Evolutionary conservation across 2,329 filamentous ascomycete genomes (phyloP).

Genomic region (Trichoderma sp.): DNA sequence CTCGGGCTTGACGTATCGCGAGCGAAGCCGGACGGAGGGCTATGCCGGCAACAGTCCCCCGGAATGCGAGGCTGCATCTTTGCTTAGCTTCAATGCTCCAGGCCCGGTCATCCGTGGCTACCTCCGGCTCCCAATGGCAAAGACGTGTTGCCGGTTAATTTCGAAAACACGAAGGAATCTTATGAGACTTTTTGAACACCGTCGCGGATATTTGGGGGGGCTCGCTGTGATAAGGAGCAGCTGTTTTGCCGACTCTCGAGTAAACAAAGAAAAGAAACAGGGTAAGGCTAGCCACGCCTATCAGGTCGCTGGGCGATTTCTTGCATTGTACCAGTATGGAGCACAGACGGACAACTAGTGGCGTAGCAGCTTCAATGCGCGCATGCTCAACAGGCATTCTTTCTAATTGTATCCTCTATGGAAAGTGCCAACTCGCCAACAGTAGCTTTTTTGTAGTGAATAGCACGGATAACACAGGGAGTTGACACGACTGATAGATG

Average conservation of each 20-base stretch:
- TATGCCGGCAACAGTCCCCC: constrained; percentile 17
- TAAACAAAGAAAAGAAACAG: neutral
- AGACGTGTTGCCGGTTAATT: neutral
- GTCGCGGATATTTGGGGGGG: neutral
- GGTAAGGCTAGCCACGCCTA: neutral
- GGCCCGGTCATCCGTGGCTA: neutral
- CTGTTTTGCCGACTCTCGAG: neutral
- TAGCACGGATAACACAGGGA: neutral
- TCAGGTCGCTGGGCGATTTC: neutral
- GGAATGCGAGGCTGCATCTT: constrained; percentile 1
- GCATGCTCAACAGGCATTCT: neutral
- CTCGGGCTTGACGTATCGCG: neutral
- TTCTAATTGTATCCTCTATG: neutral
- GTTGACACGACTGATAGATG: neutral
- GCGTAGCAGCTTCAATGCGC: neutral
- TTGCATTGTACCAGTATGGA: neutral
- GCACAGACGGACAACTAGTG: neutral
- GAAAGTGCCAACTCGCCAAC: neutral
- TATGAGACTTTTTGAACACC: neutral
- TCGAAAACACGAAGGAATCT: neutral
- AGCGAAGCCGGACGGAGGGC: constrained; percentile 14
- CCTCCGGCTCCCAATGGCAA: neutral
- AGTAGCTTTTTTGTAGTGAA: too few species aligned
- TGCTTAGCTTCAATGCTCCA: neutral
- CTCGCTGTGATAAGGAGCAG: neutral